Evolutionary conservation across 371 early-diverging fungal genomes (phyloP).

Genomic region (Apophysomyces elegans): DNA sequence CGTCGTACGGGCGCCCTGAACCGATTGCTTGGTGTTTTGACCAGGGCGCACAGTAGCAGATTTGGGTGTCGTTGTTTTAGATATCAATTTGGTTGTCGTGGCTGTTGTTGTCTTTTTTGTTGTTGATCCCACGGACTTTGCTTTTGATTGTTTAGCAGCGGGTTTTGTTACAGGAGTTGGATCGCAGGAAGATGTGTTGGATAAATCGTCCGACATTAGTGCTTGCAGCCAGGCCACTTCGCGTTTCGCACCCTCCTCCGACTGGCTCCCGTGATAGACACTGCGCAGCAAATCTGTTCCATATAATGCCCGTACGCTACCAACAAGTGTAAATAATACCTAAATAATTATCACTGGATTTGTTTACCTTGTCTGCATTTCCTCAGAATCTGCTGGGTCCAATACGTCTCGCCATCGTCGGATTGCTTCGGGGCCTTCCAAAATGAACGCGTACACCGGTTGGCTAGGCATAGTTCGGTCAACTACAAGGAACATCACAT

Average conservation of each 20-base stretch:
- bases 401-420: slow-evolving; percentile 25
- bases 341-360: neutral
- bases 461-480: slow-evolving; percentile 17
- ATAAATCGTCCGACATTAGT: slow-evolving; percentile 2
- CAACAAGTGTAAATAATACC: neutral
- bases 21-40: slow-evolving; percentile 4
- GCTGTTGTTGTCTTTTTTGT: slow-evolving; percentile 9
- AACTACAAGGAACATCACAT: neutral
- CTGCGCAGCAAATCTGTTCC: slow-evolving; percentile 4
- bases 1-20: slow-evolving; percentile 4
- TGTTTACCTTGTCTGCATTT: slow-evolving; percentile 8
- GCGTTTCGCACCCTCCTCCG: slow-evolving; percentile 18
- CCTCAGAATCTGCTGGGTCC: slow-evolving; percentile 16
- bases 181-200: slow-evolving; percentile 12
- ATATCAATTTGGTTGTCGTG: slow-evolving; percentile 13
- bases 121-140: slow-evolving; percentile 8
- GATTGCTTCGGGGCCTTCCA: slow-evolving; percentile 37
- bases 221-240: slow-evolving; percentile 19
- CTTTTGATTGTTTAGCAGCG: slow-evolving; percentile 1
- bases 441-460: slow-evolving; percentile 30
- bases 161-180: slow-evolving; percentile 14
- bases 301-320: slow-evolving; percentile 9
- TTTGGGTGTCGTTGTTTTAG: slow-evolving; percentile 5
- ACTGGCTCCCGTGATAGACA: slow-evolving; percentile 18
- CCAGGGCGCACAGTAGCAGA: neutral